phyloP scores from a whole-genome alignment of 2,329 filamentous ascomycete genomes.

The Aspergillus unguis region DNA sequence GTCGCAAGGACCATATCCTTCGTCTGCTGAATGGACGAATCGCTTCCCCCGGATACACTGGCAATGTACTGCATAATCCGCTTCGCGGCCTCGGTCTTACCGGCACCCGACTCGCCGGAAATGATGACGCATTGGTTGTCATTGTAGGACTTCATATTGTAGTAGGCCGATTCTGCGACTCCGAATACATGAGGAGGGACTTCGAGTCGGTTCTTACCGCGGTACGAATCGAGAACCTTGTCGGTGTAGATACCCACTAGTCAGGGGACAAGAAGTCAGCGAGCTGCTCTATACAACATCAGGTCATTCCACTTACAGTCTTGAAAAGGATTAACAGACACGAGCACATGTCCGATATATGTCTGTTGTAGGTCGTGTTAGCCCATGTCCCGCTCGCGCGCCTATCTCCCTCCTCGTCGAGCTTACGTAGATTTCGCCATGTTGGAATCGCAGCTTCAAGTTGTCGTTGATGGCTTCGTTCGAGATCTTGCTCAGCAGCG shows the following conservation, averaged over 20 bases:
- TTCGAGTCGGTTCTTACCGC: conserved; percentile 94
- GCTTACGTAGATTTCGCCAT: conserved; percentile 86
- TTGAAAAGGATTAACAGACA: conserved; percentile 97
- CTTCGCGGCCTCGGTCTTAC: conserved; percentile 98
- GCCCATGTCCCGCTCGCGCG: conserved; percentile 12
- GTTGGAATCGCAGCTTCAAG: conserved; percentile 95
- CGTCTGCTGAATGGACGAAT: conserved; percentile 88
- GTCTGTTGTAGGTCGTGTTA: conserved; percentile 53
- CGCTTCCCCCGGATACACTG: conserved; percentile 81
- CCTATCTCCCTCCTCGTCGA: conserved; percentile 12
- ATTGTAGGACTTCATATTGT: conserved; percentile 99
- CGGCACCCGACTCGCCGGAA: conserved; percentile 94
- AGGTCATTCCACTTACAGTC: conserved; percentile 58
- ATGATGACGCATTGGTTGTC: conserved; percentile 99
- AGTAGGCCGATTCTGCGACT: conserved; percentile 93
- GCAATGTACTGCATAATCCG: conserved; percentile 99
- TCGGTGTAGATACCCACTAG: conserved; percentile 95
- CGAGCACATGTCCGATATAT: conserved; percentile 98
- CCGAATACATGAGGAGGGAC: conserved; percentile 93
- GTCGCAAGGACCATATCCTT: conserved; percentile 99
- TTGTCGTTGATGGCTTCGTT: conserved; percentile 99
- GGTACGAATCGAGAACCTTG: conserved; percentile 85
- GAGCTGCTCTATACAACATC: not conserved
- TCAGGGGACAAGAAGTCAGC: conserved; percentile 34
- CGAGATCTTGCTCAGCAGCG: conserved; percentile 94